phyloP scores from a whole-genome alignment of 176 grass and related monocot species.

The Raddia distichophylla region DNA sequence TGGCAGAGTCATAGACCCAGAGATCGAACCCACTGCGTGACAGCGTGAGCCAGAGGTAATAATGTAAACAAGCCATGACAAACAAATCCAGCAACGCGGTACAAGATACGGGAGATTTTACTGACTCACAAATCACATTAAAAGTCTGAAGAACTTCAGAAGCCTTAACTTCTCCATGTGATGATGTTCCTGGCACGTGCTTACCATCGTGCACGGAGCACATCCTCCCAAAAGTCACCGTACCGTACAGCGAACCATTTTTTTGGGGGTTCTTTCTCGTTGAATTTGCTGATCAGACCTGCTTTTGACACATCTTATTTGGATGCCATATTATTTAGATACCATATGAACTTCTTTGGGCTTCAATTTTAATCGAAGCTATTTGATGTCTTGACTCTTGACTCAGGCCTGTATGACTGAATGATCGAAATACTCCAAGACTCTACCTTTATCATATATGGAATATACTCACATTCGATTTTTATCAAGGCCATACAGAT shows the following conservation, averaged over 20 bases:
- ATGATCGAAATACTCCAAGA: no score
- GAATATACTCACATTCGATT: no score
- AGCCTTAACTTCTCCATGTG: conserved; percentile 39
- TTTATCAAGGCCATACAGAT: background rate
- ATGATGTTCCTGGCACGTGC: conserved; percentile 44
- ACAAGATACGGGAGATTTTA: background rate
- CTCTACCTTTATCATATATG: no score
- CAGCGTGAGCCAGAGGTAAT: background rate
- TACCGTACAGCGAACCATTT: background rate
- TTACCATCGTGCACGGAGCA: conserved; percentile 7
- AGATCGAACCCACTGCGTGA: background rate
- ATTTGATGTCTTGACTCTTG: background rate
- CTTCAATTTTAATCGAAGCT: no score
- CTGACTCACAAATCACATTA: background rate
- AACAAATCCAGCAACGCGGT: background rate
- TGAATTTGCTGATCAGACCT: background rate
- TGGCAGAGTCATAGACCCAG: background rate
- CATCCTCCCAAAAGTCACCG: conserved; percentile 12
- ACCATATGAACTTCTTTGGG: no score
- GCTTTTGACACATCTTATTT: no score
- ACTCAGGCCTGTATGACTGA: no score
- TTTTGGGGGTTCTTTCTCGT: background rate
- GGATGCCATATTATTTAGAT: no score
- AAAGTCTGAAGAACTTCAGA: background rate
- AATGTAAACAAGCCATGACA: background rate